Evolutionary conservation across 2,329 filamentous ascomycete species (phyloP).

Genomic region (Trichoderma sp.): DNA sequence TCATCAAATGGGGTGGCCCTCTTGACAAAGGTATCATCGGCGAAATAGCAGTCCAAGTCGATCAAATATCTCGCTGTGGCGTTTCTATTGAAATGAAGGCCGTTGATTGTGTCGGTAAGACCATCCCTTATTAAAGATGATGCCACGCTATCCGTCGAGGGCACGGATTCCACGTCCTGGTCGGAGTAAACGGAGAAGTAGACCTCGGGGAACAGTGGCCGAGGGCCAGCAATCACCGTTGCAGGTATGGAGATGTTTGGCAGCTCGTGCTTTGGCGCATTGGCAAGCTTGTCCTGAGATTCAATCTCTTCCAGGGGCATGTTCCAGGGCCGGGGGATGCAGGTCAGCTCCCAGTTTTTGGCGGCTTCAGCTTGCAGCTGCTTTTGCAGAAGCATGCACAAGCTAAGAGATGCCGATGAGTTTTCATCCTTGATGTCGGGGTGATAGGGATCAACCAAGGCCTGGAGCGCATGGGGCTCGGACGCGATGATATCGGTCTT

Average conservation of each 20-base stretch:
- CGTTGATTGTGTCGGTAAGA: slow-evolving; percentile 89
- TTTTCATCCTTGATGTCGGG: slow-evolving; percentile 63
- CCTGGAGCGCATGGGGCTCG: slow-evolving; percentile 81
- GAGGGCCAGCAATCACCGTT: slow-evolving; percentile 71
- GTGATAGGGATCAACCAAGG: slow-evolving; percentile 82
- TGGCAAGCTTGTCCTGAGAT: slow-evolving; percentile 59
- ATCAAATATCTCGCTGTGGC: slow-evolving; percentile 85
- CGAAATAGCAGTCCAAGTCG: slow-evolving; percentile 93
- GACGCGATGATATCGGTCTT: slow-evolving; percentile 95
- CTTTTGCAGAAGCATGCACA: slow-evolving; percentile 80
- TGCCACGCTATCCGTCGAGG: slow-evolving; percentile 72
- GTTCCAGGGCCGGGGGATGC: slow-evolving; percentile 68
- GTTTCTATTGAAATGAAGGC: slow-evolving; percentile 89
- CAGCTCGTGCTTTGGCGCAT: slow-evolving; percentile 72
- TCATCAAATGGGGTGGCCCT: slow-evolving; percentile 91
- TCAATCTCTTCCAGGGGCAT: slow-evolving; percentile 63
- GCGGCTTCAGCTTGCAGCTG: slow-evolving; percentile 78
- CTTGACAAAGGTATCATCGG: slow-evolving; percentile 86
- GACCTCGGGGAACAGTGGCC: slow-evolving; percentile 84
- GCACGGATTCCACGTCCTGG: slow-evolving; percentile 88
- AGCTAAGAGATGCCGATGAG: slow-evolving; percentile 63
- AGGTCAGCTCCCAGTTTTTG: slow-evolving; percentile 72
- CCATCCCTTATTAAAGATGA: slow-evolving; percentile 83
- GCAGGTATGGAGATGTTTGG: slow-evolving; percentile 75
- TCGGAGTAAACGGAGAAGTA: slow-evolving; percentile 90